Evolutionary conservation across 768 basidiomycete species (phyloP), one percentile per base, ranked within the genome.

Genomic region (Mycena rosella): DNA sequence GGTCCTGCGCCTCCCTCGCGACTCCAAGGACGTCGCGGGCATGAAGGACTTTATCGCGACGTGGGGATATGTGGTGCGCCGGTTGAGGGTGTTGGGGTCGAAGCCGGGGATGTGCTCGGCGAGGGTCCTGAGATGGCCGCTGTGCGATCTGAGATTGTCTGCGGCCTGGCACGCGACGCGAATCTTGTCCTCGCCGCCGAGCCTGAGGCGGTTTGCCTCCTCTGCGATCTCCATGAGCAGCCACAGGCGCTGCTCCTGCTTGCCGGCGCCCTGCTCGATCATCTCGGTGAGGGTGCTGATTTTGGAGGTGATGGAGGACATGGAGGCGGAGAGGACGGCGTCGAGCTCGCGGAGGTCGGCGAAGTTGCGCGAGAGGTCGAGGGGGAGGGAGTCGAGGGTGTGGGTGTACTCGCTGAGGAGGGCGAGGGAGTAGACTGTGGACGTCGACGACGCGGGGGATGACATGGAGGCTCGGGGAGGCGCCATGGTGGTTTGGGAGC

Each of bases 321-420:
- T 92, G 68, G 95, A 95, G 48, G 93, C 85, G 72, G 96, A 96
- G 72, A 99, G 88, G 65, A 99, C 98, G 63, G 97, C 98, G 79
- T 99, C 98, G 81, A 99, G 93, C 82, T 99, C 98, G 70, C 96
- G 94, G 60, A 99, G 89, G 85, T 99, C 98, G 14, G 93, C 94
- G 78, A 98, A 94, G 79, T 90, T 91, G 79, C 95, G 91, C 15
- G 97, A 97, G 79, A 99, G 90, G 80, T 98, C 96, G 69, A 93
- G 86, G 65, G 97, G 97, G 62, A 99, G 88, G 24, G 96, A 88
- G 82, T 98, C 96, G 78, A 99, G 91, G 29, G 92, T 91, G 79
- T 99, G 96, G 18, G 90, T 91, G 83, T 95, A 96, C 78, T 96
- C 94, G 63, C 87, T 84, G 73, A 96, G 88, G 65, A 94, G 84